These are phyloP conservation scores for Scolecobasidium constrictum DNA, from an alignment of 2,329 filamentous ascomycete genomes.

Conservation along the genomic window DNA sequence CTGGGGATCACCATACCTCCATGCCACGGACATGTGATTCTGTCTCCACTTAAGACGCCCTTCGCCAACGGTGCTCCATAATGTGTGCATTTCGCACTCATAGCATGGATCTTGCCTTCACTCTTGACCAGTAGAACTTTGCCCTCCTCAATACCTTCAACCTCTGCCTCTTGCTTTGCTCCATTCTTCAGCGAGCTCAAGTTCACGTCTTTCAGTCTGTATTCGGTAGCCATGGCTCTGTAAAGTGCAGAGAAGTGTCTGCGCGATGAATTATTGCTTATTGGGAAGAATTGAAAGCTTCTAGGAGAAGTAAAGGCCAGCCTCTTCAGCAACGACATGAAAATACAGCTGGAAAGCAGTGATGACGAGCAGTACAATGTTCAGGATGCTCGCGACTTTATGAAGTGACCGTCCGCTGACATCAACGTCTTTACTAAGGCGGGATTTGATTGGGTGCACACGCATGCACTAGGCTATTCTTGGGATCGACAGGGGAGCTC, in stretches of 20 bases:
- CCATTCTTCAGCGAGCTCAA: slow-evolving; percentile 66
- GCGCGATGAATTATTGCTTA: too few species aligned
- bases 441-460: too few species aligned
- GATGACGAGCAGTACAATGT: too few species aligned
- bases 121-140: slow-evolving; percentile 82
- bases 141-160: slow-evolving; percentile 76
- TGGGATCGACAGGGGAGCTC: too few species aligned
- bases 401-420: too few species aligned
- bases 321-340: too few species aligned
- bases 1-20: slow-evolving; percentile 50
- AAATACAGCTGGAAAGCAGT: too few species aligned
- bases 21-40: slow-evolving; percentile 92
- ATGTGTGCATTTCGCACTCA: slow-evolving; percentile 77
- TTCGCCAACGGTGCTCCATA: slow-evolving; percentile 85
- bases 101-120: slow-evolving; percentile 63
- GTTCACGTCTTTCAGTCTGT: slow-evolving; percentile 61
- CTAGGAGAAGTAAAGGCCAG: too few species aligned
- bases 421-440: too few species aligned
- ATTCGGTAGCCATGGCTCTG: slow-evolving; percentile 26
- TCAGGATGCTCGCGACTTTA: too few species aligned
- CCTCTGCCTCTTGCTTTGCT: slow-evolving; percentile 79
- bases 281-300: too few species aligned
- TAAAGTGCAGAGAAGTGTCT: neutral
- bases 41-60: slow-evolving; percentile 68
- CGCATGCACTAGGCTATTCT: too few species aligned